phyloP scores from a whole-genome alignment of 2,329 filamentous ascomycete genomes.

The Leptographium procerum region DNA sequence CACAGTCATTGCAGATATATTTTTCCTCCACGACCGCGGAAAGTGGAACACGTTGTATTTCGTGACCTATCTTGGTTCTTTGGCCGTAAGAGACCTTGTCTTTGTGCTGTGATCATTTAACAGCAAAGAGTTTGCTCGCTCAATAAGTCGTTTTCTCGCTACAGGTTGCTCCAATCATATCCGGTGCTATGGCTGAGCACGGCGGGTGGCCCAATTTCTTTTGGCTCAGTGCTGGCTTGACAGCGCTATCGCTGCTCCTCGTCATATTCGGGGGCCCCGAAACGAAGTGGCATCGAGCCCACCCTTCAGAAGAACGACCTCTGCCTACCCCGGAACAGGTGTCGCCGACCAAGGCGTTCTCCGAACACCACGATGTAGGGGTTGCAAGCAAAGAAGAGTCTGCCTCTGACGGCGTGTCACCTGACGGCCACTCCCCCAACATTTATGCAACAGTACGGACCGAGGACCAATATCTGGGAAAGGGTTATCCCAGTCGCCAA shows the following conservation, averaged over 20 bases:
- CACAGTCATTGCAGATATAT: conserved; percentile 51
- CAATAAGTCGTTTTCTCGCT: no score
- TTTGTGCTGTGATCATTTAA: no score
- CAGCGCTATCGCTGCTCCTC: conserved; percentile 36
- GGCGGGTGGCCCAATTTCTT: conserved; percentile 52
- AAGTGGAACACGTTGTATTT: conserved; percentile 44
- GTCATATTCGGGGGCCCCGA: conserved; percentile 52
- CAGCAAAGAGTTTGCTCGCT: no score
- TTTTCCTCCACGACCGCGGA: conserved; percentile 54
- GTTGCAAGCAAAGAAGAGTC: neutral
- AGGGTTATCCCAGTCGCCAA: conserved; percentile 38
- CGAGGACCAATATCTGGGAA: conserved; percentile 41
- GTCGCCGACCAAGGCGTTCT: conserved; percentile 13
- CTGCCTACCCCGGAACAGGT: neutral
- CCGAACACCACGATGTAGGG: conserved; percentile 8
- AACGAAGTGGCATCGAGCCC: conserved; percentile 43
- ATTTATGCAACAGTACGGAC: no score
- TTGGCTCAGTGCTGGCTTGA: conserved; percentile 51
- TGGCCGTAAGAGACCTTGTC: conserved; percentile 8
- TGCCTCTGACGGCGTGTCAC: neutral
- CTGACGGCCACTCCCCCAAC: conserved; percentile 11
- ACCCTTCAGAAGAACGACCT: neutral
- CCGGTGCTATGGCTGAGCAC: conserved; percentile 48
- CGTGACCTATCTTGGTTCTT: conserved; percentile 38
- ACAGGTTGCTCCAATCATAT: conserved; percentile 15